Evolutionary conservation across 768 basidiomycete species (phyloP), one percentile per base, ranked within the genome.

Genomic region (Tricholomella constricta): DNA sequence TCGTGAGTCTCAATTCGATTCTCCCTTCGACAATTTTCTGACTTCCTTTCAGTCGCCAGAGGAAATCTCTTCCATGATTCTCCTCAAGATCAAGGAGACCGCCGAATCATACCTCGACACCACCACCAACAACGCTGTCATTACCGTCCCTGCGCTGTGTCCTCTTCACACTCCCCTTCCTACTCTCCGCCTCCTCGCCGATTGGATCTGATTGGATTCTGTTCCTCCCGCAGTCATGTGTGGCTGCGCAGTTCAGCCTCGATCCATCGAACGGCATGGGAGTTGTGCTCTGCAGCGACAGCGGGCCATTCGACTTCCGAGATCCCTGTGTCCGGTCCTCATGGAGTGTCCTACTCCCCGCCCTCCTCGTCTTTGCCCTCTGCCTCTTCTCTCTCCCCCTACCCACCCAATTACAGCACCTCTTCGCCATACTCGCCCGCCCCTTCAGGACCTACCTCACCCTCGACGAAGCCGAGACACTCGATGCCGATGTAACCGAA

Each of bases 41-140:
- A 71, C 50, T 54, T 60, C 67, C 65, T 51, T 71, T 48, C 66
- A 85, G 84, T 92, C 92, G 20, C 96, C 96, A 23, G 94, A 98
- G 71, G 96, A 98, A 76, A 88, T 98, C 64, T 98, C 96, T 11
- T 92, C 96, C 52, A 98, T 98, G 96, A 85, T 98, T 59, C 84
- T 98, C 55, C 76, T 82, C 57, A 98, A 98, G 79, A 98, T 98
- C 94, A 97, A 94, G 84, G 95, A 98, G 78, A 91, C 85, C 53
- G 93, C 96, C 29, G 96, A 98, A 78, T 88, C 96, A 44, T 97
- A 98, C 77, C 83, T 98, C 61, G 94, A 96, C 55, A 79, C 76
- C 64, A 82, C 78, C 51, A 77, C 94, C 69, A 86, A 70, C 71
- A 94, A 95, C 71, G 96, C 96, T 51, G 96, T 98, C 62, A 88